Percentiles rank a stretch among this genome's conserved stretches.
Conservation (phyloP, 768 basidiomycete genomes). For the Rhodotorula kratochvilovae region DNA sequence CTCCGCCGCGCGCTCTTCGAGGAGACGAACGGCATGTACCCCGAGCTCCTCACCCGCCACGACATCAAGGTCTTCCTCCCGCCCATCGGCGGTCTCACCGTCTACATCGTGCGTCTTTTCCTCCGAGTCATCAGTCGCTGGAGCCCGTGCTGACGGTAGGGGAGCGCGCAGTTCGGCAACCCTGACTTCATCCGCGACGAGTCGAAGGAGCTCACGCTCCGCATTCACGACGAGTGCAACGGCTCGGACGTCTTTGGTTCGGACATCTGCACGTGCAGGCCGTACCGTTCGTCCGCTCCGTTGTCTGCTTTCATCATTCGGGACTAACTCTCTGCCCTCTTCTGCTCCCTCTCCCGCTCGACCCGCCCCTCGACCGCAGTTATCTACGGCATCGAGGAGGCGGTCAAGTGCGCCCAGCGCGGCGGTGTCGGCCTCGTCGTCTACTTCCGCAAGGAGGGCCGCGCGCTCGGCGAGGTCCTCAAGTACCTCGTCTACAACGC, state of each 20-base stretch:
- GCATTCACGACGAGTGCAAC: constrained; percentile 94
- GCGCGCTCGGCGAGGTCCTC: constrained; percentile 71
- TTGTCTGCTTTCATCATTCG: constrained; percentile 52
- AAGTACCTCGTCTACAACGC: constrained; percentile 90
- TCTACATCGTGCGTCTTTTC: constrained; percentile 69
- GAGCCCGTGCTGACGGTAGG: too few species aligned
- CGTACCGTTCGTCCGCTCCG: constrained; percentile 67
- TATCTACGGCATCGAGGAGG: constrained; percentile 62
- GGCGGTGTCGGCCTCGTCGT: constrained; percentile 90
- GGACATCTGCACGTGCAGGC: constrained; percentile 77
- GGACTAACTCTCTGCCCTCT: too few species aligned
- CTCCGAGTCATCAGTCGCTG: too few species aligned
- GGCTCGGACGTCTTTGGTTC: constrained; percentile 95
- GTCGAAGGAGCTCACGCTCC: constrained; percentile 73
- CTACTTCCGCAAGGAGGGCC: constrained; percentile 85
- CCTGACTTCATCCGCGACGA: constrained; percentile 71
- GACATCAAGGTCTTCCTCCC: constrained; percentile 95
- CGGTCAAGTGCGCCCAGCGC: constrained; percentile 71
- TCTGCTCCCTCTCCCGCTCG: too few species aligned
- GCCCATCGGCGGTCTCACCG: constrained; percentile 84
- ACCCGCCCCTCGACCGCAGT: neutral
- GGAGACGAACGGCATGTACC: constrained; percentile 74
- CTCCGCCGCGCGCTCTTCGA: constrained; percentile 90
- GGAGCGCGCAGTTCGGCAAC: constrained; percentile 61
- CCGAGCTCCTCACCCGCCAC: constrained; percentile 81